Conservation (phyloP, 495 filamentous ascomycete species). For the Penicillium chermesinum region DNA sequence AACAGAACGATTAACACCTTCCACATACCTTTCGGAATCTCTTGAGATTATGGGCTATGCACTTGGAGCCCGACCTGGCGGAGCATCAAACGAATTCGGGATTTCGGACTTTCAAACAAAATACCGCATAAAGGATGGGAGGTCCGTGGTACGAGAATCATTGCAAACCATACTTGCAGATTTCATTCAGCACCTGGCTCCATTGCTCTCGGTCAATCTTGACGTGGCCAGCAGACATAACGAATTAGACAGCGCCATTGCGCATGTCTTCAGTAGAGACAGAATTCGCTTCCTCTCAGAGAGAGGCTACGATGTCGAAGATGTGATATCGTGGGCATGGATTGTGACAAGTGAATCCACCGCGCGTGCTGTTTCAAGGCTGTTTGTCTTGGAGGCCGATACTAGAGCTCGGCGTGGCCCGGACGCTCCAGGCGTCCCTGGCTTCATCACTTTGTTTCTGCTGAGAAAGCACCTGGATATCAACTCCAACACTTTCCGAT, state of each 20-base stretch:
- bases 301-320: conserved; percentile 38
- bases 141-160: conserved; percentile 11
- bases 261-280: conserved; percentile 31
- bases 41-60: conserved; percentile 25
- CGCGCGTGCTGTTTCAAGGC: conserved; percentile 35
- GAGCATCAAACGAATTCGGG: not conserved
- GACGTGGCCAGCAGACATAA: conserved; percentile 1
- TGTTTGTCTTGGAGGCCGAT: conserved; percentile 35
- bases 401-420: conserved; percentile 4
- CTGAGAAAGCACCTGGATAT: conserved; percentile 39
- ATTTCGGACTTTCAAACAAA: not conserved
- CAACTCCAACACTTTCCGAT: conserved; percentile 35
- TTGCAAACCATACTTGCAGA: conserved; percentile 36
- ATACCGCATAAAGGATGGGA: not conserved
- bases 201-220: conserved; percentile 16
- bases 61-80: conserved; percentile 8
- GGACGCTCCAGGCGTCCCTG: conserved; percentile 26
- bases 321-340: conserved; percentile 57
- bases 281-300: conserved; percentile 28
- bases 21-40: conserved; percentile 31
- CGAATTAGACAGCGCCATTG: conserved; percentile 23
- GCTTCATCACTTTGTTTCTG: conserved; percentile 48
- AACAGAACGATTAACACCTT: conserved; percentile 22
- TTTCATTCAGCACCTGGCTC: conserved; percentile 37
- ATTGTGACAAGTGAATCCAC: conserved; percentile 43